These are phyloP conservation scores for Penicillium oxalicum DNA, from an alignment of 2,329 filamentous ascomycete genomes.

Conservation along the genomic window DNA sequence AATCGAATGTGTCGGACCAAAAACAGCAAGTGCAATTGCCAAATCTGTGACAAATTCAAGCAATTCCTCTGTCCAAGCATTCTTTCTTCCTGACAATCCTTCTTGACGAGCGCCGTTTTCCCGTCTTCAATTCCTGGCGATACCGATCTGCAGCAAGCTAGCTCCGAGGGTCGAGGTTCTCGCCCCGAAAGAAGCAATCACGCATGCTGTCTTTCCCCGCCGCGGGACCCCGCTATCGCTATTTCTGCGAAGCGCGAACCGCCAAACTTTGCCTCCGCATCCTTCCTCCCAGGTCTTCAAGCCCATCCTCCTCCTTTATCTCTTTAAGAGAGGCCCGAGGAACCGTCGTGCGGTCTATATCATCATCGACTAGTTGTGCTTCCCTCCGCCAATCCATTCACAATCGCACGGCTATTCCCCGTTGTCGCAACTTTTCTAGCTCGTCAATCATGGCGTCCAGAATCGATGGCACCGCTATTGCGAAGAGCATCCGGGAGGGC, in stretches of 20 bases:
- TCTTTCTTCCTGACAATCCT: no score
- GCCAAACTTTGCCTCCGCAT: constrained; percentile 18
- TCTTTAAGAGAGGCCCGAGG: constrained; percentile 15
- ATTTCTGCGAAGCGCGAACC: constrained; percentile 18
- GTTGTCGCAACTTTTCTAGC: constrained; percentile 42
- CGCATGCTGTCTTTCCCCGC: constrained; percentile 22
- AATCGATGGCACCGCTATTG: constrained; percentile 94
- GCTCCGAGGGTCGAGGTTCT: constrained; percentile 15
- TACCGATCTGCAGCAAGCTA: constrained; percentile 8
- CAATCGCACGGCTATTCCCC: constrained; percentile 14
- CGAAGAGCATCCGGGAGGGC: constrained; percentile 79
- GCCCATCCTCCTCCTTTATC: constrained; percentile 4
- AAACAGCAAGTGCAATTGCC: no score
- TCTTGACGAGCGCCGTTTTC: no score
- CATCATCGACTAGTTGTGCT: constrained; percentile 10
- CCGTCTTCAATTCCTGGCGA: constrained; percentile 6
- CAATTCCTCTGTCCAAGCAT: no score
- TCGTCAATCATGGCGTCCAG: constrained; percentile 78
- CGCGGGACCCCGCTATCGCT: constrained; percentile 20
- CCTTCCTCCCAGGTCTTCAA: constrained; percentile 11
- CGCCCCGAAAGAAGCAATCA: constrained; percentile 20
- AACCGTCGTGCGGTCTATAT: constrained; percentile 11
- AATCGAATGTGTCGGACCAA: no score
- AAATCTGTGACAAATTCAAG: no score
- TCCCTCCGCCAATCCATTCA: constrained; percentile 15